A percentile compares a stretch with the other conserved stretches of the same genome.
Evolutionary conservation across 2,329 filamentous ascomycete genomes (phyloP).

Genomic region (Purpureocillium takamizusanense): DNA sequence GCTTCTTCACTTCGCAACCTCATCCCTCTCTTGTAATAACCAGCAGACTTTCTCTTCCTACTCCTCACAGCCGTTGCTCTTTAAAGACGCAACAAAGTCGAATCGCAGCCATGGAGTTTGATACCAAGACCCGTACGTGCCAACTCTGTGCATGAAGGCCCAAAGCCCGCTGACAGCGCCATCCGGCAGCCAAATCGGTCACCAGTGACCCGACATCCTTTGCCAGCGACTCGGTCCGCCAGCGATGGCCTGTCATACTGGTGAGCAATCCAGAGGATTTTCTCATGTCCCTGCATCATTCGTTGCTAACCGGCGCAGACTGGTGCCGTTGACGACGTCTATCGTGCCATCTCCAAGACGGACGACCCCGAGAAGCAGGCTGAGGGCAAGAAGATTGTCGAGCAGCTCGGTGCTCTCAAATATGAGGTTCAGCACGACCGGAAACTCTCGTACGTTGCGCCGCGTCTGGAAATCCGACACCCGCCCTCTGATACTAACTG

Average conservation of each 20-base stretch:
- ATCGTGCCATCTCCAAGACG: slow-evolving; percentile 56
- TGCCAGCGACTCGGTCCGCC: slow-evolving; percentile 72
- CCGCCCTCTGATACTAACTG: background rate
- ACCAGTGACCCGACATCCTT: slow-evolving; percentile 83
- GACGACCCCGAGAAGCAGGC: slow-evolving; percentile 55
- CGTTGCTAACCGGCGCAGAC: slow-evolving; percentile 51
- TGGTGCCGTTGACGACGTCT: slow-evolving; percentile 87
- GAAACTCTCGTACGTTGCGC: slow-evolving; percentile 53
- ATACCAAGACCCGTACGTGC: slow-evolving; percentile 62
- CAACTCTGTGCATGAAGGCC: background rate
- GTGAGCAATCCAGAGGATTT: slow-evolving; percentile 50
- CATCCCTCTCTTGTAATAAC: background rate
- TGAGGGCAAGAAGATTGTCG: slow-evolving; percentile 82
- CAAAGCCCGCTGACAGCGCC: slow-evolving; percentile 4
- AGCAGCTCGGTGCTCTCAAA: slow-evolving; percentile 73
- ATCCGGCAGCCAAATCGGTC: slow-evolving; percentile 60
- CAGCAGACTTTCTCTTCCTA: background rate
- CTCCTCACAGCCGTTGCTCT: background rate
- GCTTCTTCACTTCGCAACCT: no score
- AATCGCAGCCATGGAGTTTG: slow-evolving; percentile 54
- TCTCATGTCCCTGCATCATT: no score
- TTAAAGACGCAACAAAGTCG: background rate
- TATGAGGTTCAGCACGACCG: slow-evolving; percentile 93
- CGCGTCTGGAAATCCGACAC: background rate
- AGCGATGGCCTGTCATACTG: slow-evolving; percentile 90